Evolutionary conservation across 2,329 filamentous ascomycete genomes (phyloP), one percentile per base, ranked within the genome.

Genomic region (Pezicula carpinea): DNA sequence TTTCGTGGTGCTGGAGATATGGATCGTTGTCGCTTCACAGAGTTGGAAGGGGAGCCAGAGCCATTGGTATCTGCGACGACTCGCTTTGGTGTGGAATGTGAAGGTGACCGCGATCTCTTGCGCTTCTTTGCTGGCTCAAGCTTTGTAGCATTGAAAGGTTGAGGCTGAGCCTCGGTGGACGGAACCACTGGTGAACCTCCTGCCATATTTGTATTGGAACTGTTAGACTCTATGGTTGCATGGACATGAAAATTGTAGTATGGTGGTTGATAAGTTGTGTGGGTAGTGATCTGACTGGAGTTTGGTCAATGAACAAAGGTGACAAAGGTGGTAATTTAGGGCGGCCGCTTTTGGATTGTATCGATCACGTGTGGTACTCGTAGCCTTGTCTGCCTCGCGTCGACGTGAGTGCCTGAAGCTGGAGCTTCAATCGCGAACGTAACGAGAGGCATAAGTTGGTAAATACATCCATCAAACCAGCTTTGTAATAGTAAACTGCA

Each of bases 1-100:
- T 84, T 80, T 8, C 80, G 79, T 80, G 31, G 71, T 43, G 54
- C 45, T 13, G 45, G 38, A 26, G 58, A 60, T 15, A 43, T 35
- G 10, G 51, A 49, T 42, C 57, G 48, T 41, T 50, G 52, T 13
- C 52, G 55, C 34, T 53, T 57, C 17, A 48, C 44, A 14, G 54
- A 38, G 17, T 52, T 50, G 10, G 57, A 57, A 43, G 61, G 57
- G 23, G 60, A 61, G 29, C 50, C 35, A 2, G 58, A 58, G 49
- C 55, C 31, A 48, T 48, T 47, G 14, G 53, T 48, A 11, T 57
- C 51, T 47, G 53, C 43, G 15, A 19, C 26, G 22, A 18, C 21
- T 29, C 57, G 58, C 47, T 57, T 61, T 18, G 57, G 50, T 23
- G 51, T 55, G n/a, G 56, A 54, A 42, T 49, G 49, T 18, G 53